phyloP scores from a whole-genome alignment of 768 basidiomycete species.

The Boletus vinaceobasis region DNA sequence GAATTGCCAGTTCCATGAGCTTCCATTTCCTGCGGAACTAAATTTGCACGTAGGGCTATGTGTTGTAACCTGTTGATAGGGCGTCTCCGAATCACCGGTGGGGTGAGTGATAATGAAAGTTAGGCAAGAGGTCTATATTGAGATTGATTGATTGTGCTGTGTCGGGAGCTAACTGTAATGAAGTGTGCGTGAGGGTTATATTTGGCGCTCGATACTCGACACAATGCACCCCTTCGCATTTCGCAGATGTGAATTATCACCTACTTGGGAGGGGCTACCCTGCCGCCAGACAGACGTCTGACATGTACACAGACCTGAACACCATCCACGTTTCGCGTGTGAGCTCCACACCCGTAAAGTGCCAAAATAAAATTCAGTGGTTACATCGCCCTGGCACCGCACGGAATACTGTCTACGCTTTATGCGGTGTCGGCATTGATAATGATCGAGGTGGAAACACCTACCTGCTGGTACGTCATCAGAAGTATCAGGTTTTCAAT shows the following conservation, averaged over 20 bases:
- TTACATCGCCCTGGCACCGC: background rate
- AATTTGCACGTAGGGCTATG: background rate
- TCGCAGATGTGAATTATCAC: background rate
- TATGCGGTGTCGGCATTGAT: background rate
- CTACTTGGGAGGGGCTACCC: background rate
- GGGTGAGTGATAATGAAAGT: background rate
- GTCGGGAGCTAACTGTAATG: background rate
- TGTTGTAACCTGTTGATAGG: background rate
- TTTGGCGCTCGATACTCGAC: background rate
- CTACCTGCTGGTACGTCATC: background rate
- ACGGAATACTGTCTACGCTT: background rate
- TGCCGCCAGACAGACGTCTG: background rate
- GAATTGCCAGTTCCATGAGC: slow-evolving; percentile 6
- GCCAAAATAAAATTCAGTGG: background rate
- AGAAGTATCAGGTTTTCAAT: background rate
- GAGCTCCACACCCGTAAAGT: background rate
- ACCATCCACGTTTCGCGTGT: background rate
- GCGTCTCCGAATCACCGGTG: background rate
- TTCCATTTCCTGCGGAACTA: slow-evolving; percentile 25
- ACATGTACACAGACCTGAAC: background rate
- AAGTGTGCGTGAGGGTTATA: background rate
- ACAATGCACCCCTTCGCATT: background rate
- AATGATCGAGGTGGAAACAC: background rate
- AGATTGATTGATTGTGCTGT: slow-evolving; percentile 7
- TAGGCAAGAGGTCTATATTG: slow-evolving; percentile 3